Evolutionary conservation across 805 yeast species (phyloP), one percentile per base, ranked within the genome.

Genomic region (Yarrowia sp.): DNA sequence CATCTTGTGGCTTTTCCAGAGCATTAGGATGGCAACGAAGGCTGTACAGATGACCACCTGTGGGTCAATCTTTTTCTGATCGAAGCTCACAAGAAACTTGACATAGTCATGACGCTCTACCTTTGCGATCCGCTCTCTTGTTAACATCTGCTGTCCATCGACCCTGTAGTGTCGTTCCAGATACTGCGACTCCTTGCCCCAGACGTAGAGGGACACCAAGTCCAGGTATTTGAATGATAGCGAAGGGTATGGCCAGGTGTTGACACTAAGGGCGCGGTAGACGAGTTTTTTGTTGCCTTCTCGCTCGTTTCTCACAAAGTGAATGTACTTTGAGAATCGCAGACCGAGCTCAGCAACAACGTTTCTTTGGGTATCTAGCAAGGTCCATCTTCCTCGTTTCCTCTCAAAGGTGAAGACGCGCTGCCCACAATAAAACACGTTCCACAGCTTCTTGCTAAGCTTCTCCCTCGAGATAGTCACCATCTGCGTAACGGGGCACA

Each of bases 1-100:
- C 55, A 47, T 47, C 22, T 47, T 47, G n/a, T 32, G 55, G 27
- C 10, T 47, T 29, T 47, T 47, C 55, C 55, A 47, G 5, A 47
- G 12, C 2, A 38, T 31, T 19, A 47, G 27, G n/a, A 47, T 47
- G 27, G 55, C 55, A 14, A 31, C 21, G 27, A 47, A 47, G 9
- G 55, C 38, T 2, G 38, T 47, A 13, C 55, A 47, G 18, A 47
- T 31, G 38, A 47, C 55, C 55, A 47, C n/a, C n/a, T 47, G 29
- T 4, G 55, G 55, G 14, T 47, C 55, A n/a, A 47, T 47, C n/a
- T 47, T 47, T 19, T 47, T 47, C 19, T 47, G 55, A 10, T 47
- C 55, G 9, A 47, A 47, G 19, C 38, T 31, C 7, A 47, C 19
- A 21, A 13, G 5, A 21, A 47, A 47, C 10, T 47, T 47, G n/a